Evolutionary conservation across 2,329 filamentous ascomycete species (phyloP).

Genomic region (Fusarium udum): DNA sequence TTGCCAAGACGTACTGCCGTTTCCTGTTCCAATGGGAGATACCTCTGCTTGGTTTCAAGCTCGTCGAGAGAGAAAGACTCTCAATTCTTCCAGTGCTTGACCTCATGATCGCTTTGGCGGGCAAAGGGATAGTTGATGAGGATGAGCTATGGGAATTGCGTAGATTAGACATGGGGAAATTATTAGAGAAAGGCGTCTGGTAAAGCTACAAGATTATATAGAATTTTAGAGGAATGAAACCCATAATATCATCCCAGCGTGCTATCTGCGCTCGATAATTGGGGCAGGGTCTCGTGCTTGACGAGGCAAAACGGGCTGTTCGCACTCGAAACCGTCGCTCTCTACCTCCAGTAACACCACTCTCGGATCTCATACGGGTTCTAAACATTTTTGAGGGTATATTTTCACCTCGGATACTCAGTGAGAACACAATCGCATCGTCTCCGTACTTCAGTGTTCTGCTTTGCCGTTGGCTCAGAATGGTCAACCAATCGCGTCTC

Average conservation of each 20-base stretch:
- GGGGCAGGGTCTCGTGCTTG: not conserved
- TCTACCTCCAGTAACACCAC: not conserved
- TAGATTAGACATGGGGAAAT: not conserved
- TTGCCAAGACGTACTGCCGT: constrained; percentile 38
- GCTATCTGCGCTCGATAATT: not conserved
- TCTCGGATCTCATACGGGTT: not conserved
- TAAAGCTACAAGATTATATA: not conserved
- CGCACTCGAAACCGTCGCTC: not conserved
- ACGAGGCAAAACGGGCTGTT: not conserved
- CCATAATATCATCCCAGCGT: not conserved
- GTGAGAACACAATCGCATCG: not conserved
- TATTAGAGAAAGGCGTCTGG: not conserved
- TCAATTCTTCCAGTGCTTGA: not conserved
- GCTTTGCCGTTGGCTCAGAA: not conserved
- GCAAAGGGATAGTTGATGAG: not conserved
- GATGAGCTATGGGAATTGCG: not conserved
- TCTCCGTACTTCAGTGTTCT: not conserved
- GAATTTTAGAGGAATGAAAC: not conserved
- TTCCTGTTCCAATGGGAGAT: constrained; percentile 38
- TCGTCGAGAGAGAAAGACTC: constrained; percentile 2
- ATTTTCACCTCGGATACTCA: not conserved
- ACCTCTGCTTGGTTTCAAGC: constrained; percentile 27
- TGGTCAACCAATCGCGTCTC: not conserved
- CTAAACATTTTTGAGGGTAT: not conserved
- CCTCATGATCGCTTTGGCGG: not conserved